phyloP scores from a whole-genome alignment of 2,329 filamentous ascomycete species.

The Colletotrichum cereale region DNA sequence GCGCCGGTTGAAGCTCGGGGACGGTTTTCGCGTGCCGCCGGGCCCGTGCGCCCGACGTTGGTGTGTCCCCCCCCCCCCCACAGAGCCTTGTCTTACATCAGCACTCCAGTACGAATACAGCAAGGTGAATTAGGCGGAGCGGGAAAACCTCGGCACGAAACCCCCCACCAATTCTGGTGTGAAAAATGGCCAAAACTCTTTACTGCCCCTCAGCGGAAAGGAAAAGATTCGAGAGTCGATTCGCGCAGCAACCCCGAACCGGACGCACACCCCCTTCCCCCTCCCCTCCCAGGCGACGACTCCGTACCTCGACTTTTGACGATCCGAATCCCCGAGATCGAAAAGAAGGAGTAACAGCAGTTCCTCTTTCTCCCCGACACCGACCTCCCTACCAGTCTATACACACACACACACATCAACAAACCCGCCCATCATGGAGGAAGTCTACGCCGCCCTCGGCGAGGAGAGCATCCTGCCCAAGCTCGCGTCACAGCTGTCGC shows the following conservation, averaged over 20 bases:
- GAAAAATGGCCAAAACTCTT: conserved; percentile 43
- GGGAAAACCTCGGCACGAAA: conserved; percentile 40
- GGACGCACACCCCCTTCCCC: conserved; percentile 14
- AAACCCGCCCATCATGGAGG: conserved; percentile 41
- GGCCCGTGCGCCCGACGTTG: background rate
- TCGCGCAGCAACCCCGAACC: conserved; percentile 31
- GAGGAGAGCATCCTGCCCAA: conserved; percentile 78
- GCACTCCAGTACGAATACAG: background rate
- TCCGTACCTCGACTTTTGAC: conserved; percentile 23
- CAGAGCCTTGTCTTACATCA: conserved; percentile 4
- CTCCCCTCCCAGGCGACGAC: conserved; percentile 17
- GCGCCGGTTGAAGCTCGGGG: conserved; percentile 40
- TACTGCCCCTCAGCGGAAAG: conserved; percentile 39
- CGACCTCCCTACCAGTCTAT: background rate
- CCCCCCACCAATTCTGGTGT: conserved; percentile 41
- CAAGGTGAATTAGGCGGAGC: conserved; percentile 26
- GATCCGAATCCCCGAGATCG: conserved; percentile 45
- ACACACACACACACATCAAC: conserved; percentile 9
- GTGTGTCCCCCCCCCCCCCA: background rate
- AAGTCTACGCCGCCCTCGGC: conserved; percentile 41
- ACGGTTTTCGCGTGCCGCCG: background rate
- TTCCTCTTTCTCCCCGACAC: no score
- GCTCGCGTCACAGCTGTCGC: conserved; percentile 91
- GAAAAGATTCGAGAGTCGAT: conserved; percentile 33
- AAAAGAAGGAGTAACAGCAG: background rate